Conservation (phyloP, 1,284 basidiomycete genomes). For the Rhodotorula sp. region DNA sequence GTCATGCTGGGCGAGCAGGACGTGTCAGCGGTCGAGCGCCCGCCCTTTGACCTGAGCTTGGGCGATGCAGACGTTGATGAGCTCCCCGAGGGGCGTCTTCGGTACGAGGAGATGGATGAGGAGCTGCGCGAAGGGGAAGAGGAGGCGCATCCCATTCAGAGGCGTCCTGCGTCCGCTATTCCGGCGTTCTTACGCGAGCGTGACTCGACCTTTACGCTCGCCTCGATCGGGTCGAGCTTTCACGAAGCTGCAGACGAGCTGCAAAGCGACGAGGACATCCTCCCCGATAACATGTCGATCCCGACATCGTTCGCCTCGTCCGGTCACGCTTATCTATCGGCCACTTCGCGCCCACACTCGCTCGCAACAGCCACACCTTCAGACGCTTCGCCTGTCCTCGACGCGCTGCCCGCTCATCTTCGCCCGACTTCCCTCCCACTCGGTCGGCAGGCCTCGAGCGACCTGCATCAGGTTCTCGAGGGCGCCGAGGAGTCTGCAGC, state of each 20-base stretch:
- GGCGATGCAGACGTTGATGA: background rate
- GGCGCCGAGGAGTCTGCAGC: background rate
- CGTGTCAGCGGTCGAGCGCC: constrained; percentile 8
- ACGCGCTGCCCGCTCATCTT: background rate
- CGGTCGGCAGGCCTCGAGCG: constrained; percentile 26
- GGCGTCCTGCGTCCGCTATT: too few relatives aligned
- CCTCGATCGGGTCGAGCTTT: constrained; percentile 33
- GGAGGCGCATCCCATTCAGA: too few relatives aligned
- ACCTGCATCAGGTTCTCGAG: constrained; percentile 16
- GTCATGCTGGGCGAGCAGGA: background rate
- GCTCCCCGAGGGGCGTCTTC: background rate
- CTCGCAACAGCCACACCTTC: background rate
- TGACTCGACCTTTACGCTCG: constrained; percentile 5
- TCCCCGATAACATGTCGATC: background rate
- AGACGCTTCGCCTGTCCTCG: background rate
- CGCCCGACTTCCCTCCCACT: constrained; percentile 6
- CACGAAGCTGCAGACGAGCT: constrained; percentile 4
- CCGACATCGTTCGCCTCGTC: background rate
- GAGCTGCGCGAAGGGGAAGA: background rate
- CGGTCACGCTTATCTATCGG: background rate
- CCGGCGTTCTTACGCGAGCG: background rate
- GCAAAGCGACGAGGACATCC: constrained; percentile 11
- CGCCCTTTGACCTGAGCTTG: constrained; percentile 24
- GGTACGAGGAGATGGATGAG: background rate
- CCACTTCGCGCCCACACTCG: background rate